Base-by-base conservation (phyloP, 148 eudicot genomes). In the Amaranthus cruentus region DNA sequence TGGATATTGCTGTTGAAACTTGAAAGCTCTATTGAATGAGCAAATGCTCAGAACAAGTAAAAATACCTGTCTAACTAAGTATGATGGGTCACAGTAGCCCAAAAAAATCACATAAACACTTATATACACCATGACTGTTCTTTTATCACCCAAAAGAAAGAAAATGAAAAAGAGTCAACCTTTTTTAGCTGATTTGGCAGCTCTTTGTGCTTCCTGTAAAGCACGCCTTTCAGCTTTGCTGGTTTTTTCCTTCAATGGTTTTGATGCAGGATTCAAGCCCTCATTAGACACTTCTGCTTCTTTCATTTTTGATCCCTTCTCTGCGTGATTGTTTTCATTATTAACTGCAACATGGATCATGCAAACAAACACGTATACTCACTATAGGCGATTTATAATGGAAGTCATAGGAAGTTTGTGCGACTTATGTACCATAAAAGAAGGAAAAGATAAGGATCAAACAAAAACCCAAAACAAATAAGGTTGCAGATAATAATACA, bases 201-300 rank as follows among this genome's bases (percentile, higher is more conserved):
- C 96, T 80, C 98, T 88, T 68, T 94, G 98, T 61, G 98, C 81
- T 75, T 91, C 98, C 78, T 94, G 97, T 71, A 89, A 69, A 44
- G 93, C 97, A 67, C 98, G 92, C 82, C 97, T 84, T 83, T 94
- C 97, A 77, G 97, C 93, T 81, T 93, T 93, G 66, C 92, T 84
- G 4, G 88, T 78, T 84, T 89, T 93, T 53, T 84, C 91, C 76
- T 91, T 94, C 68, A 69, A 49, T 57, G 91, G 76, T 77, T 86
- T 93, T 59, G 85, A 76, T 64, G 58, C 77, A 68, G 81, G 71
- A n/a, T 66, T 74, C 68, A 71, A 72, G 21, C 79, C 87, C 59
- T 65, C 75, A 49, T 58, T 51, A 58, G 60, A 58, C 75, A 79
- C 38, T 55, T 76, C 68, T 54, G 68, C 75, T 68, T 53, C 79